These are phyloP conservation scores for Euphorbia lathyris DNA, from an alignment of 345 rosid genomes.

Conservation along the genomic window DNA sequence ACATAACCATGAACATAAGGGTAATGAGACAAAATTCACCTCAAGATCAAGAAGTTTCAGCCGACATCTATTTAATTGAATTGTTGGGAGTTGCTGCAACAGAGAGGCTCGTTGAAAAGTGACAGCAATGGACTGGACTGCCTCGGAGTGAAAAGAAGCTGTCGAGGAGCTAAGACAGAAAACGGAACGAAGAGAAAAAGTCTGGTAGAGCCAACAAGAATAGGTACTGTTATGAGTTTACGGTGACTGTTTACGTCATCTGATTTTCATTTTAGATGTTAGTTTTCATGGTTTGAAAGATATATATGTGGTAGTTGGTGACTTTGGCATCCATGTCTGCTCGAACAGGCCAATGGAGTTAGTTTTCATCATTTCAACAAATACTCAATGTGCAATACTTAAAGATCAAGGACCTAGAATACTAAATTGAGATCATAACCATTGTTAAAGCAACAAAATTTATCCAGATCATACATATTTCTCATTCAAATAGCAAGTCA, in stretches of 20 bases:
- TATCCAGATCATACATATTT: background rate
- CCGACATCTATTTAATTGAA: background rate
- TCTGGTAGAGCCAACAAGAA: slow-evolving; percentile 67
- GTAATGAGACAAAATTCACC: too few relatives aligned
- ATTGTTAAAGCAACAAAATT: background rate
- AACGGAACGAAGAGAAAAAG: slow-evolving; percentile 38
- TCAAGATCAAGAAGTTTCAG: too few relatives aligned
- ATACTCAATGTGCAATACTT: too few relatives aligned
- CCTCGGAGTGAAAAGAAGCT: too few relatives aligned
- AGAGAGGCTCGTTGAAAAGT: too few relatives aligned
- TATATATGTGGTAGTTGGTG: background rate
- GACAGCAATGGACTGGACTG: too few relatives aligned
- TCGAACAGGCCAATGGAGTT: slow-evolving; percentile 65
- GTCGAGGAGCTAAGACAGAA: too few relatives aligned
- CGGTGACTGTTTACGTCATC: background rate
- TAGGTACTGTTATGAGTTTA: slow-evolving; percentile 31
- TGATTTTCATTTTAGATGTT: background rate
- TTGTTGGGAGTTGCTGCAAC: too few relatives aligned
- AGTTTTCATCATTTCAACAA: too few relatives aligned
- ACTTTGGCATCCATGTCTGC: background rate
- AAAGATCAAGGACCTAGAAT: too few relatives aligned
- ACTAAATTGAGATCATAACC: background rate
- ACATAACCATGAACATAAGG: too few relatives aligned
- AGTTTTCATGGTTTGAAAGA: background rate
- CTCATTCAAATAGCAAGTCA: background rate